Percentiles rank a stretch among this genome's conserved stretches.
Evolutionary conservation across 805 yeast genomes (phyloP).

Genomic region (Pichia pseudocactophila): DNA sequence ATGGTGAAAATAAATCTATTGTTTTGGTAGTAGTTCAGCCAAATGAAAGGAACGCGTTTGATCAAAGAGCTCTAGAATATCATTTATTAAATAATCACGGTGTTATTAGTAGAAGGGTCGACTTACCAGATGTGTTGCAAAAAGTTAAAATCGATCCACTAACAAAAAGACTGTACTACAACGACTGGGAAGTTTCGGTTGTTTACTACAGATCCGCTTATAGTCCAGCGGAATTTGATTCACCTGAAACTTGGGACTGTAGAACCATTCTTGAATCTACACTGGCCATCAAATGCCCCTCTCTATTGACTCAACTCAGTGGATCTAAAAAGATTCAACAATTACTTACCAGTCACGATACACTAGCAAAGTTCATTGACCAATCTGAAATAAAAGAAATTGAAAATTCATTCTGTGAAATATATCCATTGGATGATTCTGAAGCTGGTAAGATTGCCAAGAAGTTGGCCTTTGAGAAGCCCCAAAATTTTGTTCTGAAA

Average conservation of each 20-base stretch:
- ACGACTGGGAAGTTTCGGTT: conserved; percentile 70
- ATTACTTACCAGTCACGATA: conserved; percentile 50
- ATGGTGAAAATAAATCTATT: conserved; percentile 33
- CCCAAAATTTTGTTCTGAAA: conserved; percentile 73
- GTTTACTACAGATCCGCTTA: conserved; percentile 90
- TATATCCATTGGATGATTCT: conserved; percentile 77
- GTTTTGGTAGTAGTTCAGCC: conserved; percentile 78
- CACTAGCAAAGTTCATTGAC: conserved; percentile 36
- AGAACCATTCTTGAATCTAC: conserved; percentile 66
- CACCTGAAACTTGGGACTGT: conserved; percentile 66
- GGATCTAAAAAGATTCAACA: conserved; percentile 96
- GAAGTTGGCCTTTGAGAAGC: conserved; percentile 54
- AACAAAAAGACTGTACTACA: conserved; percentile 42
- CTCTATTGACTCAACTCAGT: conserved; percentile 76
- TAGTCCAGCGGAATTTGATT: conserved; percentile 68
- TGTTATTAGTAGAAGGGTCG: conserved; percentile 55
- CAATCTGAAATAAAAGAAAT: conserved; percentile 16
- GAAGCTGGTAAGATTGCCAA: conserved; percentile 54
- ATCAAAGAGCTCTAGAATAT: conserved; percentile 80
- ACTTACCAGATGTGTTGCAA: conserved; percentile 48
- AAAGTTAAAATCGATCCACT: conserved; percentile 34
- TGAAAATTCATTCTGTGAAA: conserved; percentile 65
- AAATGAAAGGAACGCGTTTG: conserved; percentile 81
- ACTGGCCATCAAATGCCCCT: conserved; percentile 85
- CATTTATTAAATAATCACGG: conserved; percentile 47